A percentile compares a stretch with the other conserved stretches of the same genome.
Conservation (phyloP, 768 basidiomycete species). For the Russula brevipes region DNA sequence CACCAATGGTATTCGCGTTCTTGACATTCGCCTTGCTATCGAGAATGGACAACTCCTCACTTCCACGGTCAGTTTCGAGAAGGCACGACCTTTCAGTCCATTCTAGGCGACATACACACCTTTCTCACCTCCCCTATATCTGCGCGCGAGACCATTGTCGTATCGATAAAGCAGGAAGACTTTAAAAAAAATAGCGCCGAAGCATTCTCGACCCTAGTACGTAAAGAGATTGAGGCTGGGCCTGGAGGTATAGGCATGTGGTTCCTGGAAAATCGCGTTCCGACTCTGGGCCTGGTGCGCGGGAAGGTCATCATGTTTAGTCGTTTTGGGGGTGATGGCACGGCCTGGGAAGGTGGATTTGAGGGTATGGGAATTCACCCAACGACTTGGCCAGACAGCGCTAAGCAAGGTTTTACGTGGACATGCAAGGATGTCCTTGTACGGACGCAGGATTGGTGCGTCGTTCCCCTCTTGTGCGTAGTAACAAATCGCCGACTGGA, state of each 20-base stretch:
- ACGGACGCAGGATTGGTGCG: constrained; percentile 81
- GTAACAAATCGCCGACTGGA: neutral
- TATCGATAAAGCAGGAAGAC: constrained; percentile 90
- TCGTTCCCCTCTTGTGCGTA: constrained; percentile 1
- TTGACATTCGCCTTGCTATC: constrained; percentile 77
- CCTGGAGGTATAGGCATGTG: constrained; percentile 59
- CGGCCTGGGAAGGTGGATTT: constrained; percentile 61
- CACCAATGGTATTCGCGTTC: constrained; percentile 66
- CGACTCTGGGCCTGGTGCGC: constrained; percentile 75
- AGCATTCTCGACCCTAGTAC: constrained; percentile 61
- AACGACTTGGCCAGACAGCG: constrained; percentile 77
- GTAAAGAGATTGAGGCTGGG: constrained; percentile 53
- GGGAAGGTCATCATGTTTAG: constrained; percentile 84
- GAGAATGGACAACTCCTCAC: constrained; percentile 59
- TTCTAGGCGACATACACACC: constrained; percentile 53
- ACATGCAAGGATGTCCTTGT: constrained; percentile 63
- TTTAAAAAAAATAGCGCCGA: constrained; percentile 40
- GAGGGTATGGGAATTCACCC: constrained; percentile 87
- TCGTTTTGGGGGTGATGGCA: constrained; percentile 69
- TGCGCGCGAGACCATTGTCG: constrained; percentile 67
- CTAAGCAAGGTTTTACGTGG: constrained; percentile 71
- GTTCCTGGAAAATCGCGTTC: constrained; percentile 79
- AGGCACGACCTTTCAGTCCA: constrained; percentile 57
- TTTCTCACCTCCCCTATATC: constrained; percentile 60
- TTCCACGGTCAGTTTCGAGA: constrained; percentile 77